A percentile compares a stretch with the other conserved stretches of the same genome.
Evolutionary conservation across 1,284 basidiomycete species (phyloP).

Genomic region (Phaffia rhodozyma): DNA sequence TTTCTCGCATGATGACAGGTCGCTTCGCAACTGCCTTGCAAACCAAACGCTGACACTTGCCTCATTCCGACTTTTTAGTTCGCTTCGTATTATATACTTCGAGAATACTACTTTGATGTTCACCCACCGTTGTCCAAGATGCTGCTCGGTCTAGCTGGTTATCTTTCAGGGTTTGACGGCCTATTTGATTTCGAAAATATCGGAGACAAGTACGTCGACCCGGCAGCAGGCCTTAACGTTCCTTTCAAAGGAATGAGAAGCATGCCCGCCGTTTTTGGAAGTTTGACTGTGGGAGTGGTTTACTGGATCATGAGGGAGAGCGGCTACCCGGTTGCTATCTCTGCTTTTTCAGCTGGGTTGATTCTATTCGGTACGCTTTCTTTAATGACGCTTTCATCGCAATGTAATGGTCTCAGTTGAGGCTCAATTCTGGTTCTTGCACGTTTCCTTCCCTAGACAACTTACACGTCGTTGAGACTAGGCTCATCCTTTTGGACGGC

Average conservation of each 20-base stretch:
- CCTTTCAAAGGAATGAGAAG: constrained; percentile 90
- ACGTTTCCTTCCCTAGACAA: constrained; percentile 52
- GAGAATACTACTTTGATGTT: constrained; percentile 98
- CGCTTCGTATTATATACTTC: constrained; percentile 75
- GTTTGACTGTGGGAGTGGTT: constrained; percentile 77
- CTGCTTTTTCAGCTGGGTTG: constrained; percentile 73
- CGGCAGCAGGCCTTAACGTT: constrained; percentile 42
- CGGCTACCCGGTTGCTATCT: constrained; percentile 80
- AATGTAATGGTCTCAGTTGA: neutral
- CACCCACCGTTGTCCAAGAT: constrained; percentile 94
- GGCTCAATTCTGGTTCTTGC: neutral
- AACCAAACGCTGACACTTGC: neutral
- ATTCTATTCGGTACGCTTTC: constrained; percentile 65
- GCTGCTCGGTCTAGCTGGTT: constrained; percentile 80
- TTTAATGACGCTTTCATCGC: neutral
- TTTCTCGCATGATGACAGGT: neutral
- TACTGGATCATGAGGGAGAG: constrained; percentile 97
- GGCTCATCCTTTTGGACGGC: constrained; percentile 91
- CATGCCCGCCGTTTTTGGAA: constrained; percentile 79
- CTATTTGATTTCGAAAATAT: constrained; percentile 89
- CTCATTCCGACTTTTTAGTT: constrained; percentile 40
- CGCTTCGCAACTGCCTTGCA: neutral
- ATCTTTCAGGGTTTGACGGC: constrained; percentile 93
- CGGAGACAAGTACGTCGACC: constrained; percentile 65
- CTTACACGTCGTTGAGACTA: constrained; percentile 87